Base-by-base conservation (phyloP, 371 early-diverging fungal species). In the Chytridium lagenaria region DNA sequence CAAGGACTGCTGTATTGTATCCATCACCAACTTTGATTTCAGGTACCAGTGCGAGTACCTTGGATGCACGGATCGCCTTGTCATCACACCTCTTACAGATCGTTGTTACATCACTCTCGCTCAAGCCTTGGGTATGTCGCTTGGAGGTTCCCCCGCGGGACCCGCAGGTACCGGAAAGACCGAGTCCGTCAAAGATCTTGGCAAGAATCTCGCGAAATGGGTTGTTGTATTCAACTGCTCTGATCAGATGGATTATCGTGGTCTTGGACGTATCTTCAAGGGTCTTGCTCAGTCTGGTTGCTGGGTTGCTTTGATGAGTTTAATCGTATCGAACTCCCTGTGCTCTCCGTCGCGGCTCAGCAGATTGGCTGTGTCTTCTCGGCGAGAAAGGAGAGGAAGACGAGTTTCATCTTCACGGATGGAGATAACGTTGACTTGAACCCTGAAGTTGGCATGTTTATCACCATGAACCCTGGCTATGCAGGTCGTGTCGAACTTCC, bases 261-360 rank as follows among this genome's bases (percentile, higher is more conserved):
- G 90, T 31, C 79, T 91, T 15, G 86, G 87, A n/a, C 80, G 89
- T 59, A 89, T 91, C 72, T 90, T 83, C 82, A 85, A 87, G 76
- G 90, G 89, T n/a, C 80, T 88, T 0, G 87, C 85, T 0, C 89
- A 87, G 74, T 83, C 78, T 55, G 88, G 88, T 12, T 82, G 83
- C 59, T 91, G 88, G 88, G 90, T 1, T 87, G 89, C 70, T 89
- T 91, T 75, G 91, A 91, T 73, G 91, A 91, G 78, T 91, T 90
- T 79, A 91, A 91, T 72, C 86, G 91, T 36, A 86, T 91, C 66
- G 88, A 87, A 67, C 68, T 85, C 31, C 88, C 90, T n/a, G 88
- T 89, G 64, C 82, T 91, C 38, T 86, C 86, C 30, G 89, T 89
- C n/a, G 90, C 87, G 16, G 89, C 85, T 1, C 89, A 83, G 74